Base-by-base conservation (phyloP, 352 stramenopile species). In the Thraustochytrium sp. region DNA sequence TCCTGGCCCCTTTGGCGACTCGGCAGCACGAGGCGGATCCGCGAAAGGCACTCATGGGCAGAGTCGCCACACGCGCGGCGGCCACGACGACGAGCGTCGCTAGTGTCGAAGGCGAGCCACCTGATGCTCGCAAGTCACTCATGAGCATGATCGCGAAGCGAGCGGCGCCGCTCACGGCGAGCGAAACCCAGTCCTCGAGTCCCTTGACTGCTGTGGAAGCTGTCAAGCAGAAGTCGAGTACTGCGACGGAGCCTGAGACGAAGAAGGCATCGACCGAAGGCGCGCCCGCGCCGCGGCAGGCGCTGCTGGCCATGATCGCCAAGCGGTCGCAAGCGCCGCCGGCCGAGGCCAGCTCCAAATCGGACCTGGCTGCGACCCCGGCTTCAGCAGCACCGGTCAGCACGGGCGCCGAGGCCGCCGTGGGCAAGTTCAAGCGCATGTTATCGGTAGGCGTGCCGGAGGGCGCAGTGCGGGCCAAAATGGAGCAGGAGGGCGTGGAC, bases 351-450 rank as follows among this genome's bases (percentile, higher is more conserved):
- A 23, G 16, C 18, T 55, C n/a, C n/a, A n/a, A n/a, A n/a, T n/a
- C n/a, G n/a, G n/a, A n/a, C n/a, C n/a, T n/a, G n/a, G n/a, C n/a
- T n/a, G n/a, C n/a, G n/a, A n/a, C n/a, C n/a, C n/a, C n/a, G n/a
- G n/a, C n/a, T n/a, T n/a, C n/a, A 55, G 48, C 18, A 55, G 48
- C 18, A n/a, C 16, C 18, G 18, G 48, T 55, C n/a, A 55, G 16
- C 48, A 55, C 48, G 16, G 63, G 65, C 9, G 59, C 68, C 26
- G 74, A 84, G 49, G 40, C 78, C 5, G 36, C 38, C 8, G 36
- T 84, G 42, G 78, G 16, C 21, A 72, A 85, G 38, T 55, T 68
- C 64, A 84, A 85, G 53, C 49, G 46, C 2, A 84, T 85, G 78
- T 2, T 85, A 5, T 9, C 55, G 4, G 75, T 80, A 29, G 48